A percentile compares a stretch with the other conserved stretches of the same genome.
Conservation (phyloP, 352 stramenopile genomes). For the Phytopythium cucurbitacearum region DNA sequence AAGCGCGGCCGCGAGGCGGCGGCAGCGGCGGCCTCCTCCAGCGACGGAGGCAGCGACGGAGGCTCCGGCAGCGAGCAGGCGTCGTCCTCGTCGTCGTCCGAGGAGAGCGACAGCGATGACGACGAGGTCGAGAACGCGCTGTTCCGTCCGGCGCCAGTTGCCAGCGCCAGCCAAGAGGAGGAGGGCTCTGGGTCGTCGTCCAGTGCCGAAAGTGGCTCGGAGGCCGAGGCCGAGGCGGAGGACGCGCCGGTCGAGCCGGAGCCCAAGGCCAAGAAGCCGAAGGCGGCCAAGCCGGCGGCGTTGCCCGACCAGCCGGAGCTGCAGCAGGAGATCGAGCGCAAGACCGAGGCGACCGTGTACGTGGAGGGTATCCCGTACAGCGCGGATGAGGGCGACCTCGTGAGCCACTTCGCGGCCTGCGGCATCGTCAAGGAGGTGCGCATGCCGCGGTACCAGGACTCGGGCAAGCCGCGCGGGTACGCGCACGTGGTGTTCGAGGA, state of each 20-base stretch:
- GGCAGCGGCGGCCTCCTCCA: neutral
- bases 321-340: constrained; percentile 60
- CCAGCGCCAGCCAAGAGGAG: constrained; percentile 18
- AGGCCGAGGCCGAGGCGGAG: constrained; percentile 26
- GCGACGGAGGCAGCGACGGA: neutral
- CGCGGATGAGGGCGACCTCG: constrained; percentile 86
- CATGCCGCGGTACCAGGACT: constrained; percentile 92
- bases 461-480: constrained; percentile 88
- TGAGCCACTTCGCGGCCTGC: constrained; percentile 86
- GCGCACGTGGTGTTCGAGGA: constrained; percentile 91
- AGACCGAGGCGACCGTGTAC: constrained; percentile 88
- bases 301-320: constrained; percentile 27
- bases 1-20: constrained; percentile 29
- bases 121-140: constrained; percentile 73
- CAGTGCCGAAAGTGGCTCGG: neutral
- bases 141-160: constrained; percentile 50
- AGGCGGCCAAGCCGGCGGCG: constrained; percentile 15
- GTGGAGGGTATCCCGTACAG: constrained; percentile 96
- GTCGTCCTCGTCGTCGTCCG: constrained; percentile 11
- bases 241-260: constrained; percentile 79
- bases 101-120: constrained; percentile 31
- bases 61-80: constrained; percentile 1
- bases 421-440: constrained; percentile 90
- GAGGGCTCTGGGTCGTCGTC: constrained; percentile 4
- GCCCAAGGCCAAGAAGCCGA: constrained; percentile 25